A percentile compares a stretch with the other conserved stretches of the same genome.
These are phyloP conservation scores for Gynandropsis gynandra DNA, from an alignment of 345 rosid genomes.

Conservation along the genomic window DNA sequence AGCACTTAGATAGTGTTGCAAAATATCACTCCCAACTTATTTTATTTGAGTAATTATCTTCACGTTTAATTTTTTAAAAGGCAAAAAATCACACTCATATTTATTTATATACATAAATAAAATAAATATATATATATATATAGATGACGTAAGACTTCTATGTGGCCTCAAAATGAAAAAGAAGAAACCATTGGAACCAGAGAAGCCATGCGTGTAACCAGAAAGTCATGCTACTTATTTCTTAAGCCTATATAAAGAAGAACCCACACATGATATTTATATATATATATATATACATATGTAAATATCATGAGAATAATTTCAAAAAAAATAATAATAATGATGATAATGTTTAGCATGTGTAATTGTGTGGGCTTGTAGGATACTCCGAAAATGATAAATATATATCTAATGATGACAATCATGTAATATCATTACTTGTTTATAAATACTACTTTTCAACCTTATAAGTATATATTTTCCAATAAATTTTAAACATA, in stretches of 20 bases:
- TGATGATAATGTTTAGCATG: no score
- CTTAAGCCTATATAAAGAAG: background rate
- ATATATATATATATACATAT: background rate
- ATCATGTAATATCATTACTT: no score
- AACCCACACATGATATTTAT: background rate
- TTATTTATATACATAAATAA: conserved; percentile 9
- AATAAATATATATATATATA: conserved; percentile 15
- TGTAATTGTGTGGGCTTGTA: no score
- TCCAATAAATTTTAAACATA: no score
- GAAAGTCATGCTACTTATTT: conserved; percentile 31
- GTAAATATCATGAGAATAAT: background rate
- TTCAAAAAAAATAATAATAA: no score
- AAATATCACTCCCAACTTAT: conserved; percentile 19
- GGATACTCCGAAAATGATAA: no score
- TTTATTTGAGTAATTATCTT: conserved; percentile 16
- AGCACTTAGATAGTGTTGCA: conserved; percentile 28
- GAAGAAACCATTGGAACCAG: conserved; percentile 46
- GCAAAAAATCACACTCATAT: conserved; percentile 23
- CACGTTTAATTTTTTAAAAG: conserved; percentile 23
- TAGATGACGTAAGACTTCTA: conserved; percentile 29
- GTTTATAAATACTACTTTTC: no score
- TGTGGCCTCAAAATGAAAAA: no score
- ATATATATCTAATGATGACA: no score
- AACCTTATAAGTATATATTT: no score
- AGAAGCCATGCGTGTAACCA: conserved; percentile 90